A percentile compares a stretch with the other conserved stretches of the same genome.
These are phyloP conservation scores for Escovopsis sp. DNA, from an alignment of 2,329 filamentous ascomycete genomes.

Conservation along the genomic window DNA sequence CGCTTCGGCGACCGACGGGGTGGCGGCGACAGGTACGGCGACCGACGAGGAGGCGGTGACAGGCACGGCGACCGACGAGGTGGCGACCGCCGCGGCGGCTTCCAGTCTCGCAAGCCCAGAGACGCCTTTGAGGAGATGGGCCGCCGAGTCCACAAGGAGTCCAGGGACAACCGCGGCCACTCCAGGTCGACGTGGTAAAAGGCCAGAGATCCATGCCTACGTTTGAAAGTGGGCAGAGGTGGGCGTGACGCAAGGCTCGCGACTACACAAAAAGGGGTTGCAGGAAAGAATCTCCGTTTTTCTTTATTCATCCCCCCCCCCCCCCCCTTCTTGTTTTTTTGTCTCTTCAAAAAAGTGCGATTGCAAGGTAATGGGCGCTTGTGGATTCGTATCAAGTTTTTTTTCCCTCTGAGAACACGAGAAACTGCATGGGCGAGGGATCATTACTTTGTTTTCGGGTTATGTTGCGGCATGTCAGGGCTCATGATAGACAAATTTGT, in stretches of 20 bases:
- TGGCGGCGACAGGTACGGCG: neutral
- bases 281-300: too few relatives aligned
- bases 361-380: neutral
- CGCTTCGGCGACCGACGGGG: neutral
- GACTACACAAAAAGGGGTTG: neutral
- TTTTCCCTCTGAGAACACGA: neutral
- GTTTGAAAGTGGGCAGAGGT: neutral
- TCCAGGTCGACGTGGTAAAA: constrained; percentile 5
- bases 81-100: constrained; percentile 3
- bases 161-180: constrained; percentile 5
- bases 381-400: neutral
- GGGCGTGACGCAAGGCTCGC: too few relatives aligned
- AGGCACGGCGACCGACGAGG: constrained; percentile 5
- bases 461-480: neutral
- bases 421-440: neutral
- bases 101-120: constrained; percentile 7
- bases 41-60: constrained; percentile 2
- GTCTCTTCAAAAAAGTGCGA: neutral
- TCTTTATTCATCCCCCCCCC: too few relatives aligned
- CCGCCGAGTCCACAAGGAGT: constrained; percentile 13
- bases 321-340: too few relatives aligned
- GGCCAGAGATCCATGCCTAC: neutral
- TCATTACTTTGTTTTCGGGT: neutral
- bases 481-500: neutral
- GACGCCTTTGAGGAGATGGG: constrained; percentile 17